Evolutionary conservation across 2,329 filamentous ascomycete species (phyloP).

Genomic region (Alternaria burnsii): DNA sequence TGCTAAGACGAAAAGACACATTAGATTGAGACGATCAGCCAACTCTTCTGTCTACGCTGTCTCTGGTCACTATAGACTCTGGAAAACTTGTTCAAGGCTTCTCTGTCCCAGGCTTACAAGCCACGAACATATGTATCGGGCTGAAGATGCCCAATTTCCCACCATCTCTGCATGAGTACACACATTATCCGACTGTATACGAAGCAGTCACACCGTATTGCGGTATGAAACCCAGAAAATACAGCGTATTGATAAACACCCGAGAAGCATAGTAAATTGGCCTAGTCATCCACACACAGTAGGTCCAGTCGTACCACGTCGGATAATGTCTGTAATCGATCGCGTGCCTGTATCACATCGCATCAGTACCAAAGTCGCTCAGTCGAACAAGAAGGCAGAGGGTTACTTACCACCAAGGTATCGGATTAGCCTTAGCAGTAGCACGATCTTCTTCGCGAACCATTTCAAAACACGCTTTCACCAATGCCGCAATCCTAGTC

Average conservation of each 20-base stretch:
- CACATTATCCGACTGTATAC: neutral
- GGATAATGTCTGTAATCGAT: neutral
- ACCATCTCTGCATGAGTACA: neutral
- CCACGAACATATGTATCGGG: neutral
- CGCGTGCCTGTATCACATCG: neutral
- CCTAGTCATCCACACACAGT: neutral
- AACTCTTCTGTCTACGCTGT: neutral
- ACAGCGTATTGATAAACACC: neutral
- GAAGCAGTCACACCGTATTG: neutral
- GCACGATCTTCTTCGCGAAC: neutral
- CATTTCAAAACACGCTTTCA: neutral
- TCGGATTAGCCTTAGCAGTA: neutral
- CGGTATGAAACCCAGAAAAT: neutral
- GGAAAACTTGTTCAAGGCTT: neutral
- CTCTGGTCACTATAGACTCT: neutral
- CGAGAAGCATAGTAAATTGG: neutral
- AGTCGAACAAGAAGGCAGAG: neutral
- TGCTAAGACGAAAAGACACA: neutral
- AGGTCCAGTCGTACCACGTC: neutral
- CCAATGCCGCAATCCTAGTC: neutral
- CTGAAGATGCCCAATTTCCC: neutral
- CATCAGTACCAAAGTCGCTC: neutral
- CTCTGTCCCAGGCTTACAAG: neutral
- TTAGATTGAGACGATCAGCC: neutral
- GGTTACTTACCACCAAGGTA: neutral